phyloP scores from a whole-genome alignment of 1,139 yeast genomes.

The Blastobotrys elegans region DNA sequence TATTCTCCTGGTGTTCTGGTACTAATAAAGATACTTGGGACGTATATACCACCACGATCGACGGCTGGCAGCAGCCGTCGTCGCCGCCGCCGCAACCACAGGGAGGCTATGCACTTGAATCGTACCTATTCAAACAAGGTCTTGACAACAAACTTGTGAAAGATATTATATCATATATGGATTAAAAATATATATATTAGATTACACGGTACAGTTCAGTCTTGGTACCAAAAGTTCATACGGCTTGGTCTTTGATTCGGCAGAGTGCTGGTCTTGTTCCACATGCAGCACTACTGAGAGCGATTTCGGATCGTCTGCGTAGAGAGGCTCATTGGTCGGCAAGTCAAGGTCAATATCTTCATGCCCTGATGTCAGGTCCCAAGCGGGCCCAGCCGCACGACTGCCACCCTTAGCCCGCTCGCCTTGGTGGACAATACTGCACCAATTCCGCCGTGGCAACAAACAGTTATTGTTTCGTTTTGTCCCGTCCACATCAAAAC shows the following conservation, averaged over 20 bases:
- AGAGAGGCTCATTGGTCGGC: conserved; percentile 34
- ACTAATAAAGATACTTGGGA: background rate
- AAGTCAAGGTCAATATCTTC: background rate
- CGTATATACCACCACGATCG: background rate
- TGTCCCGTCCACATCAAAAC: conserved; percentile 54
- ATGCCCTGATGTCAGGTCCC: conserved; percentile 1
- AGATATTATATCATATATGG: background rate
- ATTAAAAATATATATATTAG: background rate
- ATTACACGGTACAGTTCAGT: background rate
- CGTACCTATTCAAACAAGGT: background rate
- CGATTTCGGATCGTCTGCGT: conserved; percentile 45
- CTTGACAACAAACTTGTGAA: background rate
- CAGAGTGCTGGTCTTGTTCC: conserved; percentile 54
- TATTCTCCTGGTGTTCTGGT: background rate
- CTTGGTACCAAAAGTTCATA: conserved; percentile 69
- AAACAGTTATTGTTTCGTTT: conserved; percentile 53
- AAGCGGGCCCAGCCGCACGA: conserved; percentile 13
- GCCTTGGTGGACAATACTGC: conserved; percentile 27
- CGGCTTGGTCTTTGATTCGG: conserved; percentile 51
- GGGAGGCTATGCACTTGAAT: too few relatives aligned
- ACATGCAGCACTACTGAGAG: conserved; percentile 68
- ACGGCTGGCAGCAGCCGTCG: conserved; percentile 1
- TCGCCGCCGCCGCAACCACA: too few relatives aligned
- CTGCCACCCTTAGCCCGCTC: conserved; percentile 29
- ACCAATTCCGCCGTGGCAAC: conserved; percentile 78